Conservation (phyloP, 202 grass and related monocot species). For the Saccharum hybrid region DNA sequence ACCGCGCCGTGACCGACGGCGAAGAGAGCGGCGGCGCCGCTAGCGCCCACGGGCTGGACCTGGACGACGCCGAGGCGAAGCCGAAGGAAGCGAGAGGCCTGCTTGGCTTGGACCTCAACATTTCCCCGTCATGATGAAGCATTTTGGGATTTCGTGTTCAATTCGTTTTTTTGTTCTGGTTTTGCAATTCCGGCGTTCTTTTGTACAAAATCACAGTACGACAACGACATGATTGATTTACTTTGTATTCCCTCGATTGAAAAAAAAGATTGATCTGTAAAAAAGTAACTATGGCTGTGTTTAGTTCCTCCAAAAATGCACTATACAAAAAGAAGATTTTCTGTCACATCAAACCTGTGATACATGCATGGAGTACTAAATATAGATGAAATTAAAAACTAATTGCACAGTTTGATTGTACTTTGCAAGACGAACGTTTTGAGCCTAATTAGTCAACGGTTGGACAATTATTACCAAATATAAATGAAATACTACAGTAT, state of each 20-base stretch:
- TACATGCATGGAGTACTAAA: too few relatives aligned
- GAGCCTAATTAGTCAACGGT: too few relatives aligned
- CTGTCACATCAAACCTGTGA: too few relatives aligned
- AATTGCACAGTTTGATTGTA: too few relatives aligned
- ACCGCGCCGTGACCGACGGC: constrained; percentile 38
- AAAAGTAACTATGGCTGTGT: background rate
- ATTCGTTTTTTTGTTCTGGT: background rate
- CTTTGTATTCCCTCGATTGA: background rate
- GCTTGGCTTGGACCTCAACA: constrained; percentile 49
- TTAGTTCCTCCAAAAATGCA: too few relatives aligned
- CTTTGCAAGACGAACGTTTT: too few relatives aligned
- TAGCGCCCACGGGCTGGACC: background rate
- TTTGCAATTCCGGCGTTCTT: background rate
- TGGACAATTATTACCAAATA: too few relatives aligned
- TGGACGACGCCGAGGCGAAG: background rate
- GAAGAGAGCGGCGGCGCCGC: background rate
- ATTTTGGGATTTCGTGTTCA: background rate
- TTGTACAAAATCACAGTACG: background rate
- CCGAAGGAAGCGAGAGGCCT: background rate
- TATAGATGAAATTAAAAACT: too few relatives aligned
- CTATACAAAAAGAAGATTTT: too few relatives aligned
- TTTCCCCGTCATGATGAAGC: background rate
- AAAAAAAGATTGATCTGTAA: background rate
- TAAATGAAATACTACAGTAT: too few relatives aligned
- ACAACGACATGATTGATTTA: background rate